These are phyloP conservation scores for Tolypocladium ovalisporum DNA, from an alignment of 2,329 filamentous ascomycete genomes.

Conservation along the genomic window DNA sequence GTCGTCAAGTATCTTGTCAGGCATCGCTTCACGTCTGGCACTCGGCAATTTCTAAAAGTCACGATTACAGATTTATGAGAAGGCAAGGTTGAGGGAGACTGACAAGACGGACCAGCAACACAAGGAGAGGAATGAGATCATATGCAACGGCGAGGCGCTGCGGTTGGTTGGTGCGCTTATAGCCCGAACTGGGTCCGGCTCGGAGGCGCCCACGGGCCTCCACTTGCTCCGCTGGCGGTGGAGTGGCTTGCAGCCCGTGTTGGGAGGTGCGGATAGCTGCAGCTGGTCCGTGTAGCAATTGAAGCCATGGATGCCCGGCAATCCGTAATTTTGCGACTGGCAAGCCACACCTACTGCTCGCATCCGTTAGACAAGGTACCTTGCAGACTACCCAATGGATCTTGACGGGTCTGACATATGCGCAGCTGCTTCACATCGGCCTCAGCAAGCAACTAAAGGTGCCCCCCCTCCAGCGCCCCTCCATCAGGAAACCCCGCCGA, in stretches of 20 bases:
- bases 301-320: no score
- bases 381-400: no score
- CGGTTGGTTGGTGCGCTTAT: background rate
- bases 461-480: no score
- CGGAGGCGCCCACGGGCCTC: background rate
- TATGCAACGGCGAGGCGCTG: background rate
- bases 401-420: no score
- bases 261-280: background rate
- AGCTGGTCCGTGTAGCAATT: background rate
- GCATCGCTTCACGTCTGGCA: constrained; percentile 36
- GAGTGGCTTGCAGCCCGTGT: background rate
- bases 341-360: no score
- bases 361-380: no score
- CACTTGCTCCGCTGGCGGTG: background rate
- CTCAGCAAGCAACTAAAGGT: no score
- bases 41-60: background rate
- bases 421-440: no score
- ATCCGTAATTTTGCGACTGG: no score
- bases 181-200: background rate
- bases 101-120: background rate
- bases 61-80: background rate
- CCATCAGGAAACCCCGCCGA: background rate
- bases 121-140: background rate
- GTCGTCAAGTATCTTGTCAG: constrained; percentile 74
- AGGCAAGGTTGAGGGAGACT: background rate